These are phyloP conservation scores for Neurospora sp. DNA, from an alignment of 2,329 filamentous ascomycete genomes.

Conservation along the genomic window DNA sequence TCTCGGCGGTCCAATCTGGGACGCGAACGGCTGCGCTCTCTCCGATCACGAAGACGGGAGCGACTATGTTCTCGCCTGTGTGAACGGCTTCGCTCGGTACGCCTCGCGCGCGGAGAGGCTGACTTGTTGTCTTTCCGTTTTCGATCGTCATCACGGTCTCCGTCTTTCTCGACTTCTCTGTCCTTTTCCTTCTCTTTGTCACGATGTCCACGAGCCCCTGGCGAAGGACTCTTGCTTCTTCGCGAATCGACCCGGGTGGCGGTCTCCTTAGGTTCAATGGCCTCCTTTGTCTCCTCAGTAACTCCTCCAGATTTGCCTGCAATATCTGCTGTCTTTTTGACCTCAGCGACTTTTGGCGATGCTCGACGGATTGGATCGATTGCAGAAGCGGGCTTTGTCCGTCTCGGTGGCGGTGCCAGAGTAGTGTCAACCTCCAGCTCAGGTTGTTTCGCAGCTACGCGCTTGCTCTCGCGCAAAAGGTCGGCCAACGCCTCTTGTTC, in stretches of 20 bases:
- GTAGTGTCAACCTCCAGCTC: slow-evolving; percentile 49
- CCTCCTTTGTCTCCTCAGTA: slow-evolving; percentile 13
- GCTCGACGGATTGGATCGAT: slow-evolving; percentile 46
- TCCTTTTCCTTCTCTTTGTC: slow-evolving; percentile 21
- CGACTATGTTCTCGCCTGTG: slow-evolving; percentile 18
- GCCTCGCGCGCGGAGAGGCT: slow-evolving; percentile 14
- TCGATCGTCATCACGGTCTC: slow-evolving; percentile 19
- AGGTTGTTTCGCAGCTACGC: slow-evolving; percentile 35
- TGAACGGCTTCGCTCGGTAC: slow-evolving; percentile 19
- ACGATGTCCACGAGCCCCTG: slow-evolving; percentile 14
- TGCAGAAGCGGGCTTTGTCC: slow-evolving; percentile 42
- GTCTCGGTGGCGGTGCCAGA: slow-evolving; percentile 45
- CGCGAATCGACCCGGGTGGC: slow-evolving; percentile 24
- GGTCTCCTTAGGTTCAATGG: slow-evolving; percentile 14
- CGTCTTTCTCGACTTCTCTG: slow-evolving; percentile 22
- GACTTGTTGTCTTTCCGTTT: slow-evolving; percentile 18
- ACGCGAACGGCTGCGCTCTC: slow-evolving; percentile 20
- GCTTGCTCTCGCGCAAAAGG: slow-evolving; percentile 49
- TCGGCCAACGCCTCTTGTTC: slow-evolving; percentile 50
- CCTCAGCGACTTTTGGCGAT: slow-evolving; percentile 32
- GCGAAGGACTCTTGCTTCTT: slow-evolving; percentile 21
- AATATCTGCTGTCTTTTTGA: slow-evolving; percentile 27
- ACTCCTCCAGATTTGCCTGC: slow-evolving; percentile 25
- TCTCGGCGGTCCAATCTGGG: slow-evolving; percentile 11
- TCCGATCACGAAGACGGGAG: slow-evolving; percentile 20